Evolutionary conservation across 2,329 filamentous ascomycete genomes (phyloP), one percentile per base, ranked within the genome.

Genomic region (Alternaria incomplexa): DNA sequence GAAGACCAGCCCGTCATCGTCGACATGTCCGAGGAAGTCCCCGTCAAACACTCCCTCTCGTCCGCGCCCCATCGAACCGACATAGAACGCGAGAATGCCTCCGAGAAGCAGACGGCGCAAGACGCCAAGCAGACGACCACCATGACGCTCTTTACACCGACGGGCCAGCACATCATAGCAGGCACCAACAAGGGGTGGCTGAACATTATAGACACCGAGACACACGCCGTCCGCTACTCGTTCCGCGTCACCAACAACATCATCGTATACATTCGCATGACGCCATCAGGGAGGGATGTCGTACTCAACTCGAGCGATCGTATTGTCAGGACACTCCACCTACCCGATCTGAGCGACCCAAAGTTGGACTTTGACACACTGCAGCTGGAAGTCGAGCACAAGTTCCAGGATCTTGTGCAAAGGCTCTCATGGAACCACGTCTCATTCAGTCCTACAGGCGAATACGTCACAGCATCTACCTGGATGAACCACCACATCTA

Each of bases 401-500:
- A 97, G 77, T 99, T 98, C 73, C 94, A 98, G 79, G 96, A 99
- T 77, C 91, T 98, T 5, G 96, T 99, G 54, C 98, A 99, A 77
- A 89, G 92, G 47, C 83, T 98, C 12, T 93, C 92, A 7, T 99
- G 96, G 96, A 99, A 98, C 75, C 93, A 97, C 75, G 94, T 97
- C 62, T 93, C 94, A 0, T 98, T 99, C 79, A 97, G 93, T 74
- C 91, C 93, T 1, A 96, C 92, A 0, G 94, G 93, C 56, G 96
- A 99, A 80, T 98, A 98, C 77, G 93, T 99, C 44, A 93, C 93
- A 23, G 96, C 96, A 0, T 97, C 93, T 25, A 98, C 96, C 2
- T 97, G 93, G 80, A 98, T 98, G 85, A 99, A 99, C 75, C 94
- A 97, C 73, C 95, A 99, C 80, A 92, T 99, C 67, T 98, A 98